Evolutionary conservation across 805 yeast species (phyloP), one percentile per base, ranked within the genome.

Genomic region (Starmerella cellae): DNA sequence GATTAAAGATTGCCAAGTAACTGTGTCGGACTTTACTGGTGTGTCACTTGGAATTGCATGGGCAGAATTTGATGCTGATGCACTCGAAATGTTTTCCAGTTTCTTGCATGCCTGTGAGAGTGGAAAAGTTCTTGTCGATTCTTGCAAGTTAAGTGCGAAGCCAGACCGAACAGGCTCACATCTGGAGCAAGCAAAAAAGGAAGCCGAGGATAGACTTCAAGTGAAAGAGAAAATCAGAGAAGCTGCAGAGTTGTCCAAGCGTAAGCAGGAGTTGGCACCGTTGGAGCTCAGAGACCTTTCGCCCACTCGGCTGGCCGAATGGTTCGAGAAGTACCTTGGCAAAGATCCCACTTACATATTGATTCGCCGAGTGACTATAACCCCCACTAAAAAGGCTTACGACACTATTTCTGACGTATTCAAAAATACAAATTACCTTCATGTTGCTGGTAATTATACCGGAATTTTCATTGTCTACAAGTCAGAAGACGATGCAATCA

Each of bases 11-110:
- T 42, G 48, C 34, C 30, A 37, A n/a, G 17, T 47, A 21, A 34
- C 23, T 2, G 17, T 34, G 3, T 45, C 51, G 10, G 30, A 21
- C 17, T 5, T 20, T 2, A 45, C 51, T 16, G 48, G 48, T 26
- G 46, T 44, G 20, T 45, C 51, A 14, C 43, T 47, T 5, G 51
- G 51, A 14, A 23, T 42, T 5, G 48, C 42, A 20, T 37, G 39
- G 28, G 49, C 34, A 5, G 29, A 28, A 11, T 47, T 41, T n/a
- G 38, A 9, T 11, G 4, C 21, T 4, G 30, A n/a, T 5, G 28
- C 9, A 27, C 8, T 6, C 21, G 34, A 16, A n/a, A 11, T 5
- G 20, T 11, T 11, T 16, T 6, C 10, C 17, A 9, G 21, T 20
- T 31, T 31, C 16, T 5, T 31, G 14, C 19, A 16, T 13, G 34